Base-by-base conservation (phyloP, 345 rosid species). In the Gossypium rotundifolium region DNA sequence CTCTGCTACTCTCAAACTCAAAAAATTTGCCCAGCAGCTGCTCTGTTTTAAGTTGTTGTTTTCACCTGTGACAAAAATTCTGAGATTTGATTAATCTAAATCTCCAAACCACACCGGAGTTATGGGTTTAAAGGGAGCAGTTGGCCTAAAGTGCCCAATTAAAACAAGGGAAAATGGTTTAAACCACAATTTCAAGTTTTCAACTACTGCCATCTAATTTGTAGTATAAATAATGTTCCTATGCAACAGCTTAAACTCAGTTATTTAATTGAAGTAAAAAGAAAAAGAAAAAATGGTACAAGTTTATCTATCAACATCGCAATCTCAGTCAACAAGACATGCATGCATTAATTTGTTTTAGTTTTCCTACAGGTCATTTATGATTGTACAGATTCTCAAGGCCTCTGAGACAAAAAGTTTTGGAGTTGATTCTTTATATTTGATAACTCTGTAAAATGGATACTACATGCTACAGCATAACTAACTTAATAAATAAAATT, bases 71-170 rank as follows among this genome's bases (percentile, higher is more conserved):
- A 13, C 12, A 66, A 17, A 23, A 20, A 11, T 45, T 4, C 20
- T 44, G n/a, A 25, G 55, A 11, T 66, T 66, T 64, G 16, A 29
- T n/a, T 42, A 45, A 45, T 66, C 52, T 67, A 48, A 13, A 67
- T 22, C 25, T 42, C 23, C 49, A n/a, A 33, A 58, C 7, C 51
- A 10, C 3, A 46, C 62, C 62, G 3, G 64, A 60, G 16, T 60
- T 11, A 45, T 45, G 51, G 70, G 33, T 45, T 20, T 66, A 12
- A 66, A 66, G 11, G 48, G 71, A 82, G 81, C 79, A 72, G 81
- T 67, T 83, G 58, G 76, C 83, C 72, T 77, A 49, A 70, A 69
- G 67, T 14, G 72, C 60, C 67, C 71, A 77, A 73, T 61, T 71
- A 67, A 69, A 45, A 3, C 54, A 29, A 71, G 54, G 13, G 38